These are phyloP conservation scores for Beta vulgaris DNA, from an alignment of 148 eudicot genomes.

Conservation along the genomic window DNA sequence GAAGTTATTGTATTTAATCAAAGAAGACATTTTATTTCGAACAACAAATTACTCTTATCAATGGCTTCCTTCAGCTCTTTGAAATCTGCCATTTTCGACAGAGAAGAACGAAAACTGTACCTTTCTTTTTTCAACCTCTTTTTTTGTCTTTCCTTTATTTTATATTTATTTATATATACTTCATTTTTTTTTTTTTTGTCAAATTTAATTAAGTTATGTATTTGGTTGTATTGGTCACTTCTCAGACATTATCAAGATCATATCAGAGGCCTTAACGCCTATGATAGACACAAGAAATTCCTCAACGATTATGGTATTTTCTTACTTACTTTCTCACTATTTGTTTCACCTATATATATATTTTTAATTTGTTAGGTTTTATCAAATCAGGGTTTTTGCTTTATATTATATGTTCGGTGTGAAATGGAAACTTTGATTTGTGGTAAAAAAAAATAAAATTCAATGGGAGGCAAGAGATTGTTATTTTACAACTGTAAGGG, in stretches of 20 bases:
- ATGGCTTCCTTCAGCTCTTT: constrained; percentile 63
- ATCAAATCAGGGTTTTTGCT: not conserved
- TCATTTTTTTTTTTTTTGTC: no score
- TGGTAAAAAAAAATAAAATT: not conserved
- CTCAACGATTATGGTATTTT: constrained; percentile 59
- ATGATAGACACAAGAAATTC: constrained; percentile 71
- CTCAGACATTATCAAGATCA: constrained; percentile 82
- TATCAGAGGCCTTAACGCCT: constrained; percentile 73
- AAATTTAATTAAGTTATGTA: no score
- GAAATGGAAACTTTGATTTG: not conserved
- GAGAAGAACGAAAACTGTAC: constrained; percentile 64
- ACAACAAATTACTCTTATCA: constrained; percentile 1
- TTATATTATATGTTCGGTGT: not conserved
- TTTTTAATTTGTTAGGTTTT: not conserved
- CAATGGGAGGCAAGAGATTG: no score
- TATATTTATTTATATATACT: not conserved
- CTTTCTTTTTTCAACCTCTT: not conserved
- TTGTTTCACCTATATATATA: not conserved
- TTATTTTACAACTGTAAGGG: no score
- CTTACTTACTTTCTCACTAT: not conserved
- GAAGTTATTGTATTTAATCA: no score
- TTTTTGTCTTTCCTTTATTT: not conserved
- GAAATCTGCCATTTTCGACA: constrained; percentile 54
- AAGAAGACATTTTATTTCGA: no score
- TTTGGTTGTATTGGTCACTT: no score